Percentiles rank a stretch among this genome's conserved stretches.
Evolutionary conservation across 441 rosid genomes (phyloP).

Genomic region (Arabidopsis hybrid): DNA sequence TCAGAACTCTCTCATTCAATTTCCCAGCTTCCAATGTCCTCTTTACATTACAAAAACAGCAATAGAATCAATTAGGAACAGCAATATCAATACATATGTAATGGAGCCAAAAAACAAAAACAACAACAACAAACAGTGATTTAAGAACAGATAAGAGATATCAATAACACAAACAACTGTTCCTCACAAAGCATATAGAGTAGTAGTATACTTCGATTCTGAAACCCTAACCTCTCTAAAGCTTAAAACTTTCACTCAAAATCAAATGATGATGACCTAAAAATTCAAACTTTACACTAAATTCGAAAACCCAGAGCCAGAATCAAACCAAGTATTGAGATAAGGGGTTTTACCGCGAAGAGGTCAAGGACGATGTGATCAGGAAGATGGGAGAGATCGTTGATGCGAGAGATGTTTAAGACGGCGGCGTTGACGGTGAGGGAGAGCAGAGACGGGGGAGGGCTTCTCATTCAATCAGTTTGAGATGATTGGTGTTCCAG

Average conservation of each 20-base stretch:
- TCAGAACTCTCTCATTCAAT: constrained; percentile 74
- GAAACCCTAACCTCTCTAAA: constrained; percentile 1
- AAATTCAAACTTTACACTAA: constrained; percentile 1
- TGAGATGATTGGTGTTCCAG: neutral
- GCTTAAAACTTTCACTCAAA: constrained; percentile 24
- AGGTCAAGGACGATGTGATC: constrained; percentile 77
- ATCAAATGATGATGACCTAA: neutral
- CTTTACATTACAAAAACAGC: constrained; percentile 52
- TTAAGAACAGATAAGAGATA: neutral
- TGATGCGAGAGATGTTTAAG: constrained; percentile 56
- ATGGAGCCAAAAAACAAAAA: neutral
- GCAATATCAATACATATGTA: neutral
- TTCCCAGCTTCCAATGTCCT: constrained; percentile 86
- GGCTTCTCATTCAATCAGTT: constrained; percentile 66
- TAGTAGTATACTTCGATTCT: neutral
- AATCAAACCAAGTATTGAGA: constrained; percentile 3
- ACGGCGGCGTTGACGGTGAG: constrained; percentile 71
- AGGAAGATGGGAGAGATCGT: constrained; percentile 76
- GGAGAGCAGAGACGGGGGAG: constrained; percentile 74
- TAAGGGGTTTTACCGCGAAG: constrained; percentile 50
- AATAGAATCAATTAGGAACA: constrained; percentile 9
- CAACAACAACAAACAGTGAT: neutral
- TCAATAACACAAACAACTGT: neutral
- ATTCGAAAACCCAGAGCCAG: constrained; percentile 2
- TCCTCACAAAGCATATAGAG: constrained; percentile 1